Conservation (phyloP, 441 rosid species). For the Corymbia citriodora region DNA sequence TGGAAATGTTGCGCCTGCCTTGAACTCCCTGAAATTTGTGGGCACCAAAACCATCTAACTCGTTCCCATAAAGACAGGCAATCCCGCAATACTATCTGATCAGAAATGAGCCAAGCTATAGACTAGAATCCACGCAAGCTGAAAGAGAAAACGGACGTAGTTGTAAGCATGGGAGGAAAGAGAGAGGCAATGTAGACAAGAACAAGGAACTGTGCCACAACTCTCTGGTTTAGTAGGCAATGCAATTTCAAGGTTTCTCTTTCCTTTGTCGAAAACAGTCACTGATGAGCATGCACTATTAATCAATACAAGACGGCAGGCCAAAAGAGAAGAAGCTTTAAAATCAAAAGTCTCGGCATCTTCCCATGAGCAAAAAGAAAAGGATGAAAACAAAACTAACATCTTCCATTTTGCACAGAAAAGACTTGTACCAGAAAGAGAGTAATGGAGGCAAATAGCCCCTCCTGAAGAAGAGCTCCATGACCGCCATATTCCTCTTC, state of each 20-base stretch:
- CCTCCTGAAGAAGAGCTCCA: conserved; percentile 90
- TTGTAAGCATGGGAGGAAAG: neutral
- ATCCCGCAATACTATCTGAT: conserved; percentile 8
- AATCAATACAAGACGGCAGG: neutral
- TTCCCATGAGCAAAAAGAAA: neutral
- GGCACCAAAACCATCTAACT: neutral
- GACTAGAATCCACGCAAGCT: conserved; percentile 92
- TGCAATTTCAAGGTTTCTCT: neutral
- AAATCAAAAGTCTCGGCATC: neutral
- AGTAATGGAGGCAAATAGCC: conserved; percentile 74
- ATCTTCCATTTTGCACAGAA: neutral
- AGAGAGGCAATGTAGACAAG: conserved; percentile 11
- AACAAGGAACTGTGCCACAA: neutral
- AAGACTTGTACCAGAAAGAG: conserved; percentile 57
- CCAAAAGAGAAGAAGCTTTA: neutral
- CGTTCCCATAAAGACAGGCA: neutral
- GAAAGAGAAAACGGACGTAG: conserved; percentile 14
- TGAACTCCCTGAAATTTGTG: neutral
- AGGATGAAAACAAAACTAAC: neutral
- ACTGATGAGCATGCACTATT: neutral
- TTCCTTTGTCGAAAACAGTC: neutral
- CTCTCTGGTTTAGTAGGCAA: neutral
- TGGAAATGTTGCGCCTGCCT: neutral
- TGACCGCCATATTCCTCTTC: conserved; percentile 96
- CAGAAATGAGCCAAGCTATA: conserved; percentile 92